These are phyloP conservation scores for Rutstroemia sp. DNA, from an alignment of 2,329 filamentous ascomycete genomes.

Conservation along the genomic window DNA sequence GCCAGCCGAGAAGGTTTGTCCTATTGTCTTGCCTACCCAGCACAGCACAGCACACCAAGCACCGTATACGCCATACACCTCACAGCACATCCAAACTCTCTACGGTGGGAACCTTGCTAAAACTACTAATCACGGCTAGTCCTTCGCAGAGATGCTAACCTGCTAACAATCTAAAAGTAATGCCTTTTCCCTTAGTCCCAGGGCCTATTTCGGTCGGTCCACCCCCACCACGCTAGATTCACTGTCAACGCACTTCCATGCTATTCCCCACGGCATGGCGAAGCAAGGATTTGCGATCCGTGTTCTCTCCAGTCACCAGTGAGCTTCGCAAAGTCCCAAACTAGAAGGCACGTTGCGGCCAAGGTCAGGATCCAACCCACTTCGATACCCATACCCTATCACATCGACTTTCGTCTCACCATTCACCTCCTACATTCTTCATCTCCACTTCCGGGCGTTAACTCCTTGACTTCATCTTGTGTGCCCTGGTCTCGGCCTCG, in stretches of 20 bases:
- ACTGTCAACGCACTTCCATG: neutral
- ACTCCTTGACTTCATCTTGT: constrained; percentile 3
- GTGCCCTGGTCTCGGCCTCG: constrained; percentile 1
- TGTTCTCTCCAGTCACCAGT: constrained; percentile 4
- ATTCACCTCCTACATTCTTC: constrained; percentile 2
- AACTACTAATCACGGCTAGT: neutral
- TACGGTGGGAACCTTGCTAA: neutral
- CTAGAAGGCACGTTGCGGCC: constrained; percentile 4
- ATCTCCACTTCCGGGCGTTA: constrained; percentile 6
- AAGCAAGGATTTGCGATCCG: constrained; percentile 4
- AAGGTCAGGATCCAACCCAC: constrained; percentile 1
- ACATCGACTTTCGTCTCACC: constrained; percentile 5
- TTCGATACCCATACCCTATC: constrained; percentile 3
- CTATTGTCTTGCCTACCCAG: neutral
- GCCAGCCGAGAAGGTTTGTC: neutral
- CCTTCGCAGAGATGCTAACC: neutral
- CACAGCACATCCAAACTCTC: neutral
- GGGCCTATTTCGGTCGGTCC: neutral
- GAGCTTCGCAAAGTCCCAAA: neutral
- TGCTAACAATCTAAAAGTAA: neutral
- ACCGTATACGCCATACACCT: neutral
- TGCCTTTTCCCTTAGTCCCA: neutral
- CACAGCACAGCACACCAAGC: neutral
- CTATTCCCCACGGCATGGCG: neutral
- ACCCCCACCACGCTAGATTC: constrained; percentile 1